A percentile compares a stretch with the other conserved stretches of the same genome.
These are phyloP conservation scores for Sistotremastrum niveocremeum DNA, from an alignment of 768 basidiomycete genomes.

Conservation along the genomic window DNA sequence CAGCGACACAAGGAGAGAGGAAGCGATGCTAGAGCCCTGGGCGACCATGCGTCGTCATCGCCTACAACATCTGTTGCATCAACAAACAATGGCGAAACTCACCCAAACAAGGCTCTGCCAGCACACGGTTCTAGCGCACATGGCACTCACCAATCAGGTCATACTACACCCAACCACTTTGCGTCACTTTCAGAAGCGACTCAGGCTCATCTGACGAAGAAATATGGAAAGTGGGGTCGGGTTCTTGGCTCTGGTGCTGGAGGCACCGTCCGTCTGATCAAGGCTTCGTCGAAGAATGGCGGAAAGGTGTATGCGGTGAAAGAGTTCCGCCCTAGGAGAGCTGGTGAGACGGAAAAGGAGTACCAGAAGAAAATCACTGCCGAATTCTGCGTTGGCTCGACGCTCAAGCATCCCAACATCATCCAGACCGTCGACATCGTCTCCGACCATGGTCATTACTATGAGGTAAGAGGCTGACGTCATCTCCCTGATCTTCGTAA, in stretches of 20 bases:
- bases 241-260: constrained; percentile 93
- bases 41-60: constrained; percentile 15
- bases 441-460: constrained; percentile 93
- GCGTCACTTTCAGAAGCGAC: constrained; percentile 68
- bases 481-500: background rate
- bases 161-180: constrained; percentile 23
- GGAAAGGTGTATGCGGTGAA: constrained; percentile 89
- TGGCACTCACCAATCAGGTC: constrained; percentile 11
- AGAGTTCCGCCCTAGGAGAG: constrained; percentile 84
- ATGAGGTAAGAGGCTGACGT: constrained; percentile 56
- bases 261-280: constrained; percentile 96
- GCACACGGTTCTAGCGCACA: constrained; percentile 8
- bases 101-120: constrained; percentile 11
- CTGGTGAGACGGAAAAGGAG: constrained; percentile 86
- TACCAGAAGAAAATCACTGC: constrained; percentile 99
- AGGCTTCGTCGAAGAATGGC: constrained; percentile 68
- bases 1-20: constrained; percentile 1
- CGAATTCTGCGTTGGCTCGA: constrained; percentile 94
- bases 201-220: constrained; percentile 88
- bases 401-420: constrained; percentile 88
- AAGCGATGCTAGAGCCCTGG: background rate
- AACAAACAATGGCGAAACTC: constrained; percentile 12
- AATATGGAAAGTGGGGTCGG: constrained; percentile 98
- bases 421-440: constrained; percentile 98
- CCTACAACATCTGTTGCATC: constrained; percentile 13